Percentiles rank a stretch among this genome's conserved stretches.
Evolutionary conservation across 768 basidiomycete genomes (phyloP).

Genomic region (Tricholoma matsutake): DNA sequence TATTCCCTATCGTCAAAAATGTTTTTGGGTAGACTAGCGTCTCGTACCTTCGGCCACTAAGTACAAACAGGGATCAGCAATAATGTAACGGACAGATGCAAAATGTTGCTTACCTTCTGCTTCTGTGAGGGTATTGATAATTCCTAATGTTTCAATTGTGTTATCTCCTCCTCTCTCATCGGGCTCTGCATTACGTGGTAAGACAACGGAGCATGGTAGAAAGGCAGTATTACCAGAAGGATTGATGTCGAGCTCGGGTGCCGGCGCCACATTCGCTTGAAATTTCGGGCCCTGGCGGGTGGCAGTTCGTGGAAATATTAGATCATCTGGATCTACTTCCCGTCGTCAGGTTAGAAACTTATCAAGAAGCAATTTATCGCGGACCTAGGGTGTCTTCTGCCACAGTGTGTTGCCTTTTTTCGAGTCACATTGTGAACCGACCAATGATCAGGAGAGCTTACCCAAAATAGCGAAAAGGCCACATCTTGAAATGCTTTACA

Average conservation of each 20-base stretch:
- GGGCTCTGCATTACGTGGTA: constrained; percentile 37
- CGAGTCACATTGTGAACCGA: constrained; percentile 5
- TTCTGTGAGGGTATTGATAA: constrained; percentile 60
- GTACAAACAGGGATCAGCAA: constrained; percentile 18
- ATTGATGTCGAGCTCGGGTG: constrained; percentile 38
- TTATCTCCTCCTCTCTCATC: constrained; percentile 68
- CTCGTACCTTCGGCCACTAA: constrained; percentile 53
- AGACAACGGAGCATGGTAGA: neutral
- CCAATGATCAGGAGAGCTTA: constrained; percentile 36
- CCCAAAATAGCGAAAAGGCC: constrained; percentile 98
- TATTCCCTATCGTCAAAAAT: constrained; percentile 24
- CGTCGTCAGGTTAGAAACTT: constrained; percentile 14
- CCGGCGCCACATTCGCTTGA: constrained; percentile 60
- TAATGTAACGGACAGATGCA: constrained; percentile 20
- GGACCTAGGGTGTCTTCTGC: constrained; percentile 89
- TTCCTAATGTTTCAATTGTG: constrained; percentile 70
- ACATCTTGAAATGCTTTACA: constrained; percentile 86
- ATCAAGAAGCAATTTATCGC: constrained; percentile 20
- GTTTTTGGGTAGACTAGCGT: neutral
- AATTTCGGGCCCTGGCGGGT: constrained; percentile 89
- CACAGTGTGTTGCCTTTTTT: constrained; percentile 75
- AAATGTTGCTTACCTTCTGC: constrained; percentile 55
- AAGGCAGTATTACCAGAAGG: constrained; percentile 34
- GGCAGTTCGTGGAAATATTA: constrained; percentile 91
- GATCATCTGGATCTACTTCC: constrained; percentile 84